These are phyloP conservation scores for Nannizziopsis arthrosporioides DNA, from an alignment of 2,329 filamentous ascomycete genomes.

Conservation along the genomic window DNA sequence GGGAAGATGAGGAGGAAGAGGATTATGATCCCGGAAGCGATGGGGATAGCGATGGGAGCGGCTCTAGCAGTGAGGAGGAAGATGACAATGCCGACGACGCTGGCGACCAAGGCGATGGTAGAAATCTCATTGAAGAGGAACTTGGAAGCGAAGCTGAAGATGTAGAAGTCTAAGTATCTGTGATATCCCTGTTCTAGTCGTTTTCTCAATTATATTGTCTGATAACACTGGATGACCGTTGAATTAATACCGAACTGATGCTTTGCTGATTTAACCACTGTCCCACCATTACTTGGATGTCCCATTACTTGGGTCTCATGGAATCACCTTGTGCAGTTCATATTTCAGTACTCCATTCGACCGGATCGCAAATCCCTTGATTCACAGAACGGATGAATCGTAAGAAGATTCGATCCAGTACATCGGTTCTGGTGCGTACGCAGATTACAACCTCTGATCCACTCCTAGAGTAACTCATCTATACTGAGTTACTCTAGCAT, in stretches of 20 bases:
- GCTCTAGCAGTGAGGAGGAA: constrained; percentile 34
- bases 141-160: constrained; percentile 37
- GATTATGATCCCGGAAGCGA: constrained; percentile 43
- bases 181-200: background rate
- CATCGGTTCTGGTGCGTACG: too few relatives aligned
- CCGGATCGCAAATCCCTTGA: too few relatives aligned
- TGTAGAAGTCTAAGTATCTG: constrained; percentile 15
- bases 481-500: too few relatives aligned
- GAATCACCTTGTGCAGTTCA: too few relatives aligned
- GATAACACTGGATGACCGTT: background rate
- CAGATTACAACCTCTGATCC: too few relatives aligned
- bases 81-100: constrained; percentile 21
- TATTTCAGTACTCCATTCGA: too few relatives aligned
- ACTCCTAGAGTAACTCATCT: too few relatives aligned
- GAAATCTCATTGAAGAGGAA: constrained; percentile 32
- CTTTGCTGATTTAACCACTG: too few relatives aligned
- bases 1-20: constrained; percentile 40
- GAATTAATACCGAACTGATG: background rate
- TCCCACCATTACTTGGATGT: too few relatives aligned
- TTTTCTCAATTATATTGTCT: background rate
- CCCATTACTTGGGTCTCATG: too few relatives aligned
- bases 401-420: too few relatives aligned
- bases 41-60: constrained; percentile 38
- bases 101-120: constrained; percentile 23
- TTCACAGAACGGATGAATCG: too few relatives aligned